A percentile compares a stretch with the other conserved stretches of the same genome.
phyloP scores from a whole-genome alignment of 805 yeast genomes.

The Zygosaccharomyces bailii region DNA sequence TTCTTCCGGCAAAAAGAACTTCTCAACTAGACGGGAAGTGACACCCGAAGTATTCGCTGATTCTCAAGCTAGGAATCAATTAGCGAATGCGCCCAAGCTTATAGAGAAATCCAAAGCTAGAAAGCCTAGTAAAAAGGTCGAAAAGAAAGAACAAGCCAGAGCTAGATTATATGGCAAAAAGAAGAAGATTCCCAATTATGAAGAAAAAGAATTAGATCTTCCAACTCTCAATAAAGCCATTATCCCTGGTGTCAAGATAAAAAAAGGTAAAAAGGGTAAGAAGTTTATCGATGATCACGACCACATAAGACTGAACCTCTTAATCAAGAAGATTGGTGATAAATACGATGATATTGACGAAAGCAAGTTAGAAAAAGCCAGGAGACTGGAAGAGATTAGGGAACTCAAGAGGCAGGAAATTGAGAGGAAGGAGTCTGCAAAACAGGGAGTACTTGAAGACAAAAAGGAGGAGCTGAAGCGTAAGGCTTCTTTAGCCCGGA shows the following conservation, averaged over 20 bases:
- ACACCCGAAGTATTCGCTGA: slow-evolving; percentile 67
- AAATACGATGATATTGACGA: slow-evolving; percentile 74
- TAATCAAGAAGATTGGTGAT: slow-evolving; percentile 79
- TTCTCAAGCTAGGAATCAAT: slow-evolving; percentile 62
- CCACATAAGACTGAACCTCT: slow-evolving; percentile 55
- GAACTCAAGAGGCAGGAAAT: slow-evolving; percentile 83
- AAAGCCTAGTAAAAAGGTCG: slow-evolving; percentile 47
- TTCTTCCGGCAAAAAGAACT: slow-evolving; percentile 28
- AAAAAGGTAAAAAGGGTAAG: slow-evolving; percentile 83
- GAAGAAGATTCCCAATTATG: slow-evolving; percentile 48
- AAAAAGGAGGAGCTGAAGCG: slow-evolving; percentile 74
- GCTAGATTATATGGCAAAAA: slow-evolving; percentile 67
- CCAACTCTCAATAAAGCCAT: slow-evolving; percentile 81
- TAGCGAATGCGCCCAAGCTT: slow-evolving; percentile 50
- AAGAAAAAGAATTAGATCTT: slow-evolving; percentile 74
- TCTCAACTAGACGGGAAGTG: slow-evolving; percentile 53
- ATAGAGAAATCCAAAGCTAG: slow-evolving; percentile 55
- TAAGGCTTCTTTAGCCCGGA: slow-evolving; percentile 68
- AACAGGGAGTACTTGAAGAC: slow-evolving; percentile 63
- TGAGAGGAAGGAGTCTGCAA: slow-evolving; percentile 74
- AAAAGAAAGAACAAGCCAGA: slow-evolving; percentile 64
- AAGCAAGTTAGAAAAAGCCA: slow-evolving; percentile 84
- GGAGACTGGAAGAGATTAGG: slow-evolving; percentile 84
- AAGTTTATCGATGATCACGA: slow-evolving; percentile 73
- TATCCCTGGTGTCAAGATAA: slow-evolving; percentile 76